Conservation (phyloP, 2,329 filamentous ascomycete species). For the Beauveria asiatica region DNA sequence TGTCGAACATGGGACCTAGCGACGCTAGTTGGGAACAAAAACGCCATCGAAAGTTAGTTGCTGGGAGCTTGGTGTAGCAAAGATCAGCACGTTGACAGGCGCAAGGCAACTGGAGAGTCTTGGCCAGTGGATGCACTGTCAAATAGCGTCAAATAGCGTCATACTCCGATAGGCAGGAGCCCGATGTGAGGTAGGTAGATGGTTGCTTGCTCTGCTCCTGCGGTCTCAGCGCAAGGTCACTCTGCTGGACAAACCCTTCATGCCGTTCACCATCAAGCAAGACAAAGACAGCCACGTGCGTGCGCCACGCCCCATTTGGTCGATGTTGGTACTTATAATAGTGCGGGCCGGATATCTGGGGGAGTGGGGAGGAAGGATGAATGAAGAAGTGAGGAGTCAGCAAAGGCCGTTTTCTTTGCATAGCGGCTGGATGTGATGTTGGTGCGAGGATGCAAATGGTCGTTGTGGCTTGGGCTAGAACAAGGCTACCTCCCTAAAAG, state of each 20-base stretch:
- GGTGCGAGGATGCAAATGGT: not conserved
- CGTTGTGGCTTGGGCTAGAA: not conserved
- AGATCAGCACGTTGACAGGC: constrained; percentile 8
- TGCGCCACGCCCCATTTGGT: constrained; percentile 4
- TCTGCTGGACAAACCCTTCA: not conserved
- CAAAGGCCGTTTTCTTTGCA: not conserved
- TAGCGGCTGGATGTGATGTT: not conserved
- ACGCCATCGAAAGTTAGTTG: not conserved
- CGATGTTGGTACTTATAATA: not conserved
- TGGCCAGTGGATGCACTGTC: not conserved
- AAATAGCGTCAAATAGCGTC: not conserved
- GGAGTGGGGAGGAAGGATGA: not conserved
- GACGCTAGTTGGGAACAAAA: not conserved
- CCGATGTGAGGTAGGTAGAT: not conserved
- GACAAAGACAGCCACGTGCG: constrained; percentile 4
- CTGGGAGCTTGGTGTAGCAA: not conserved
- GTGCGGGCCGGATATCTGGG: not conserved
- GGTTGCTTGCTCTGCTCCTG: not conserved
- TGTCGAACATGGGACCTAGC: not conserved
- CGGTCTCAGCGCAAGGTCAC: not conserved
- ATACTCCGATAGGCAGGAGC: not conserved
- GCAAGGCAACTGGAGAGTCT: not conserved
- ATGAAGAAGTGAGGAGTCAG: not conserved
- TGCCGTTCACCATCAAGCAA: constrained; percentile 1
- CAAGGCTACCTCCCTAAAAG: too few relatives aligned